These are phyloP conservation scores for Colletotrichum sp. DNA, from an alignment of 2,329 filamentous ascomycete species.

Conservation along the genomic window DNA sequence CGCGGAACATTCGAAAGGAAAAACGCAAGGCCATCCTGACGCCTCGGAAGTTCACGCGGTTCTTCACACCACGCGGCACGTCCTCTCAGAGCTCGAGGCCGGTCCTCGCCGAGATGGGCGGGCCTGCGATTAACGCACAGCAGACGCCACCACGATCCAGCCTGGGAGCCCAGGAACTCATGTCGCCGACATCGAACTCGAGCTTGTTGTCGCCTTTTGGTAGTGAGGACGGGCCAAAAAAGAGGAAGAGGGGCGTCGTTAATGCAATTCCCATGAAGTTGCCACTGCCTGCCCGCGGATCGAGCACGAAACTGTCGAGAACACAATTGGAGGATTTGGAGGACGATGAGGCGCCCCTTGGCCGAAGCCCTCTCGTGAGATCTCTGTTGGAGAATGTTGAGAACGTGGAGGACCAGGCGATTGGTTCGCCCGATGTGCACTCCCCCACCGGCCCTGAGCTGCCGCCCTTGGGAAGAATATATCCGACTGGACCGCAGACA, in stretches of 20 bases:
- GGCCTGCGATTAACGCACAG: constrained; percentile 37
- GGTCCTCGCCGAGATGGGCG: constrained; percentile 45
- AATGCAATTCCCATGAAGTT: constrained; percentile 17
- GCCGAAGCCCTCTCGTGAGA: constrained; percentile 3
- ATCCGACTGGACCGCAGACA: not conserved
- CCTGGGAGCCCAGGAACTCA: not conserved
- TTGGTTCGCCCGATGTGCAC: constrained; percentile 1
- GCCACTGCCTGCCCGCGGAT: not conserved
- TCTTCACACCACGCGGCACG: constrained; percentile 56
- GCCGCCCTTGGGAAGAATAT: not conserved
- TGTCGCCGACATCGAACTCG: constrained; percentile 4
- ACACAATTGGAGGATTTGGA: constrained; percentile 1
- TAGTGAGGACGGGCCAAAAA: constrained; percentile 17
- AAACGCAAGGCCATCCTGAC: constrained; percentile 56
- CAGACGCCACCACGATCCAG: constrained; percentile 16
- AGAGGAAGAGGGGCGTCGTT: constrained; percentile 18
- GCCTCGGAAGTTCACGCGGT: constrained; percentile 56
- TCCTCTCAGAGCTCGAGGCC: constrained; percentile 40
- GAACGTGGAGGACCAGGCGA: not conserved
- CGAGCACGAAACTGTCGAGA: not conserved
- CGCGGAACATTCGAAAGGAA: constrained; percentile 40
- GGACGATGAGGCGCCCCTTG: not conserved
- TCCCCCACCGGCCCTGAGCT: not conserved
- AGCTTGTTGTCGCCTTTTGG: constrained; percentile 8
- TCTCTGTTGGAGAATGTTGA: not conserved